Evolutionary conservation across 2,329 filamentous ascomycete species (phyloP), one percentile per base, ranked within the genome.

Genomic region (Epichloe amarillans): DNA sequence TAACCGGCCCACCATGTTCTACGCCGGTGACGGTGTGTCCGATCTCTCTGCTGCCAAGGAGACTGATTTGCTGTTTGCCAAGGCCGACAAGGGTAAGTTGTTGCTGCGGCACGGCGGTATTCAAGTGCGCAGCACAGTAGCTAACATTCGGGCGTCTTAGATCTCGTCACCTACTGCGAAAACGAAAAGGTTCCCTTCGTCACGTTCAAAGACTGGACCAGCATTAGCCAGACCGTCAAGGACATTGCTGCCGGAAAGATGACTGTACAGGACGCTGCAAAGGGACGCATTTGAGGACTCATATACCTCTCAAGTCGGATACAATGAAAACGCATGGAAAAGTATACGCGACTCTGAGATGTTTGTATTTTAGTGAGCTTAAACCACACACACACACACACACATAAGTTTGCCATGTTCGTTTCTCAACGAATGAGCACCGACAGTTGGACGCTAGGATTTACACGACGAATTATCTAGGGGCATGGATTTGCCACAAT

Each of bases 1-100:
- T 0, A 69, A 85, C 61, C 77, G 89, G 41, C 93, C 93, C 2
- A 83, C 81, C 39, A 80, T 97, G 70, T 88, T 97, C 66, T 98
- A 98, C 62, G 91, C 93, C 35, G 93, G 93, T 52, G 91, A 97
- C 60, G 91, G 91, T 46, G 88, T 96, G 4, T 94, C 87, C 3
- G 91, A 97, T 64, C 74, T 97, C 49, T 94, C 87, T 26, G 93
- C 91, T 8, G 91, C 93, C 3, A 82, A 85, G 59, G 90, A 97
- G 73, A 95, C 90, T 2, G 89, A 97, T 65, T 70, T 97, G 50
- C 74, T 97, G 37, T 97, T 97, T 62, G 91, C 91, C 49, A 96
- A 96, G 75, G 84, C 86, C 56, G 91, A 88, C 21, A 83, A 88
- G 66, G 87, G 86, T 88, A 71, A 60, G 75, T 62, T 37, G 12